Conservation (phyloP, 352 stramenopile genomes). For the Plasmopara viticola region DNA sequence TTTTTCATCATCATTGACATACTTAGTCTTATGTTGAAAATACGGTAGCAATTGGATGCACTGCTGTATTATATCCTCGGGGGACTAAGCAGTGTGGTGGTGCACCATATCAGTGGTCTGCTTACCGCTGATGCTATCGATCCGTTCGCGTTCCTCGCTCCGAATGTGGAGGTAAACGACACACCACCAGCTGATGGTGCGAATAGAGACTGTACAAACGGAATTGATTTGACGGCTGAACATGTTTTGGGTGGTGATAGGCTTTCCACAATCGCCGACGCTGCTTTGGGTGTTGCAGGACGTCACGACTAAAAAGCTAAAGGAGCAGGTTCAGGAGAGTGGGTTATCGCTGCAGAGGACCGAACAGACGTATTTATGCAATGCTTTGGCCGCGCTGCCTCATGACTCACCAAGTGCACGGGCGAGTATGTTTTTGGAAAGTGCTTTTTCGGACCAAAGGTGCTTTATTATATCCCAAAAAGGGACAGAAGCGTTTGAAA, state of each 20-base stretch:
- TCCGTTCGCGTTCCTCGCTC: slow-evolving; percentile 51
- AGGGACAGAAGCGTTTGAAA: slow-evolving; percentile 40
- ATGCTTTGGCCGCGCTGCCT: slow-evolving; percentile 31
- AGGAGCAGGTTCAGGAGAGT: slow-evolving; percentile 49
- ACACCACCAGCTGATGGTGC: slow-evolving; percentile 24
- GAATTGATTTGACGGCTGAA: not conserved
- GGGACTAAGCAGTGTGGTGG: slow-evolving; percentile 64
- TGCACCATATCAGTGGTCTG: slow-evolving; percentile 56
- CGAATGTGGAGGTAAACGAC: slow-evolving; percentile 20
- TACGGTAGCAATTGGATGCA: slow-evolving; percentile 38
- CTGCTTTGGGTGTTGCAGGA: slow-evolving; percentile 72
- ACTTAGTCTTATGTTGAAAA: slow-evolving; percentile 1
- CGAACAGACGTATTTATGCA: slow-evolving; percentile 57
- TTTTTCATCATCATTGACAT: not conserved
- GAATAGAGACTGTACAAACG: not conserved
- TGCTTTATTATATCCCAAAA: slow-evolving; percentile 45
- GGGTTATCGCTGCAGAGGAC: slow-evolving; percentile 47
- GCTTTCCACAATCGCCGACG: slow-evolving; percentile 67
- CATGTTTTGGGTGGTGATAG: slow-evolving; percentile 18
- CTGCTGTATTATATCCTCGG: slow-evolving; percentile 65
- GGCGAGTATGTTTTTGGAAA: slow-evolving; percentile 41
- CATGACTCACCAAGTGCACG: slow-evolving; percentile 11
- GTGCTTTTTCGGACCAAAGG: slow-evolving; percentile 46
- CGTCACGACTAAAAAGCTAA: slow-evolving; percentile 48
- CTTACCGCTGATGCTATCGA: slow-evolving; percentile 46